These are phyloP conservation scores for Linum tenue DNA, from an alignment of 345 rosid genomes.

Conservation along the genomic window DNA sequence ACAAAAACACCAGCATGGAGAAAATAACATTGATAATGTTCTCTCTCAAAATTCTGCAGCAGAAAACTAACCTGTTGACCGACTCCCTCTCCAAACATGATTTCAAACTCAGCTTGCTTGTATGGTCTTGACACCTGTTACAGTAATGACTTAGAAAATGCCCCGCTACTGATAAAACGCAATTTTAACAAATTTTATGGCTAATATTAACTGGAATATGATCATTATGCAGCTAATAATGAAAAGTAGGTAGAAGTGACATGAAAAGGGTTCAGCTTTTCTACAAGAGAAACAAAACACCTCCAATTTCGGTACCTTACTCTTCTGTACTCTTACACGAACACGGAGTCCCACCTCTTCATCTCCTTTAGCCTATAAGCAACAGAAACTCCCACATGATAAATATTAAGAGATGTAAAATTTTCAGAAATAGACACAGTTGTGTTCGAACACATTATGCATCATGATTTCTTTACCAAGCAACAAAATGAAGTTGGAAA, in stretches of 20 bases:
- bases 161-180: not conserved
- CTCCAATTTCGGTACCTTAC: slow-evolving; percentile 48
- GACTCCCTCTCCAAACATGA: slow-evolving; percentile 93
- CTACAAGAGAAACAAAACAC: not conserved
- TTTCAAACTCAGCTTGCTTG: slow-evolving; percentile 94
- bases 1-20: not conserved
- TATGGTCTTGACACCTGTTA: slow-evolving; percentile 86
- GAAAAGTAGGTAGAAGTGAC: not conserved
- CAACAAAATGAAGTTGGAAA: not conserved
- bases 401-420: slow-evolving; percentile 3
- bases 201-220: not conserved
- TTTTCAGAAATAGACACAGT: slow-evolving; percentile 10
- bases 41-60: not conserved
- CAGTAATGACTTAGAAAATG: slow-evolving; percentile 7
- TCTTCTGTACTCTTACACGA: slow-evolving; percentile 93
- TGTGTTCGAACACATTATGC: not conserved
- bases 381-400: slow-evolving; percentile 2
- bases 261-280: not conserved
- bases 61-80: slow-evolving; percentile 66
- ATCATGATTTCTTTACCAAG: not conserved
- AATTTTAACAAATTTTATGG: not conserved
- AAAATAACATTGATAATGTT: slow-evolving; percentile 1
- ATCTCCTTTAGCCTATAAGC: slow-evolving; percentile 68
- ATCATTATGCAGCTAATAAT: no score
- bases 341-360: slow-evolving; percentile 86